Percentiles rank a stretch among this genome's conserved stretches.
These are phyloP conservation scores for Wallacemonas sp. DNA, from an alignment of 208 protist species.

Conservation along the genomic window DNA sequence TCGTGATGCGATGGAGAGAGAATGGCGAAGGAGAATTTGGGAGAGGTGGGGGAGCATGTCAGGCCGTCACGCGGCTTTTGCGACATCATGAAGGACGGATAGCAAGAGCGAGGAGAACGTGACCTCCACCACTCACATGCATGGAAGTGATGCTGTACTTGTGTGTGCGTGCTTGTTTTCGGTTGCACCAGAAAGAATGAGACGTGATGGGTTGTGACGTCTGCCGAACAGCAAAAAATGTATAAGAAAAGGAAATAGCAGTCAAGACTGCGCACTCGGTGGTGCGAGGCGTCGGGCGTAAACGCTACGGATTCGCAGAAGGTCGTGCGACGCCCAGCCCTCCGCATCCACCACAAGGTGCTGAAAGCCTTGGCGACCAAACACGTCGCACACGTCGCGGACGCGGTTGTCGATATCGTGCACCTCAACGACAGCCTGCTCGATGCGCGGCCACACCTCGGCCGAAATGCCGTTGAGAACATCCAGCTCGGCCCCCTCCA, in stretches of 20 bases:
- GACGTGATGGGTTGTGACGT: neutral
- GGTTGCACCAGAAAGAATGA: neutral
- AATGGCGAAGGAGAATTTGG: too few species aligned
- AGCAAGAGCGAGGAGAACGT: too few species aligned
- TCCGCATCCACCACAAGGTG: conserved; percentile 22
- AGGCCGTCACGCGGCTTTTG: too few species aligned
- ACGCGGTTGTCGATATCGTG: conserved; percentile 40
- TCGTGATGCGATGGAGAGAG: too few species aligned
- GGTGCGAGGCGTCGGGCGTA: conserved; percentile 15
- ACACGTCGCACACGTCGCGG: conserved; percentile 18
- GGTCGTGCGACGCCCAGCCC: conserved; percentile 28
- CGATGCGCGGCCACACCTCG: conserved; percentile 29
- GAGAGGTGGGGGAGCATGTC: too few species aligned
- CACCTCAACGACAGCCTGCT: conserved; percentile 48
- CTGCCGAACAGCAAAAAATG: neutral
- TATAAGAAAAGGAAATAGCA: too few species aligned
- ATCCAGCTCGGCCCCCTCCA: conserved; percentile 45
- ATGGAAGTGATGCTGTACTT: too few species aligned
- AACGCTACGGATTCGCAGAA: conserved; percentile 29
- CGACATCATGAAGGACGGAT: too few species aligned
- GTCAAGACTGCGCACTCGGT: neutral
- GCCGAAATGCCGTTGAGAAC: conserved; percentile 35
- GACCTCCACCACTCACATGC: too few species aligned
- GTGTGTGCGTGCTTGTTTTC: too few species aligned
- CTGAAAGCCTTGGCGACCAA: conserved; percentile 27